Percentiles rank a stretch among this genome's conserved stretches.
Conservation (phyloP, 2,329 filamentous ascomycete species). For the Colletotrichum gigasporum region DNA sequence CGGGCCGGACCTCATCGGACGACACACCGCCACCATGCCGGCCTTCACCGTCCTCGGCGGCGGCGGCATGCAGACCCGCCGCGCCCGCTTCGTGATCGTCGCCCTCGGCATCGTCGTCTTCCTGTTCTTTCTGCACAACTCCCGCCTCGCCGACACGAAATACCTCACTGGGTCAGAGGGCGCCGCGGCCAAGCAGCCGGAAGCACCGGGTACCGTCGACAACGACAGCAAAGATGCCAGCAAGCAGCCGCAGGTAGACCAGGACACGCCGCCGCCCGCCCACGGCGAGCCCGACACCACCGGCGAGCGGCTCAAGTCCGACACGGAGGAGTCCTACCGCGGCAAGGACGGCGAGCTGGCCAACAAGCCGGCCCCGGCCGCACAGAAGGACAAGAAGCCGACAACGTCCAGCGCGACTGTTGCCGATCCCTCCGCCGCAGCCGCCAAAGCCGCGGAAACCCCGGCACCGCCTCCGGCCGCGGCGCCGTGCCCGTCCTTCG, state of each 20-base stretch:
- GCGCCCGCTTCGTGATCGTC: constrained; percentile 14
- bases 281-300: constrained; percentile 17
- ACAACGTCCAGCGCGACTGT: no score
- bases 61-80: constrained; percentile 3
- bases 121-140: constrained; percentile 12
- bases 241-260: not conserved
- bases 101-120: constrained; percentile 12
- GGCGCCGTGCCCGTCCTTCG: constrained; percentile 11
- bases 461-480: not conserved
- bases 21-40: constrained; percentile 9
- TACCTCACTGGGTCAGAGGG: no score
- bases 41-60: constrained; percentile 17
- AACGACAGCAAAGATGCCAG: not conserved
- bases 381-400: no score
- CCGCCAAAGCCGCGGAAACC: not conserved
- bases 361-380: not conserved
- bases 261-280: constrained; percentile 8
- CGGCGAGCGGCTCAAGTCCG: constrained; percentile 21
- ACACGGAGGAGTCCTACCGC: constrained; percentile 30
- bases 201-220: no score
- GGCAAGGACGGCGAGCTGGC: constrained; percentile 21
- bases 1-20: no score
- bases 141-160: not conserved
- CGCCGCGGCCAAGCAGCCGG: not conserved
- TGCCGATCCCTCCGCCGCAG: not conserved